Conservation (phyloP, 371 early-diverging fungal species). For the Syncephalastrum racemosum region DNA sequence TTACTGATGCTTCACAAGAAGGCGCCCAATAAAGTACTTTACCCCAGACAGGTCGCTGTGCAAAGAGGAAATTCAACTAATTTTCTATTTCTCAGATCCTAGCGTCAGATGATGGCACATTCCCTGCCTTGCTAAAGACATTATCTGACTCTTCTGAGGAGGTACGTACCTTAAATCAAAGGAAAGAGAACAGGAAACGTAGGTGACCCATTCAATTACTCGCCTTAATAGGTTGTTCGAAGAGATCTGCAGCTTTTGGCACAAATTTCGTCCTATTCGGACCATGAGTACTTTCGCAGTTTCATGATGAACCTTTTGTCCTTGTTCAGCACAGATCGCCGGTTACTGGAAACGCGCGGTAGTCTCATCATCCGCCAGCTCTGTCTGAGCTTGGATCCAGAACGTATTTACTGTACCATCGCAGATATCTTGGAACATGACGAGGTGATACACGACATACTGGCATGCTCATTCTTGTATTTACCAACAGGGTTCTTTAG, state of each 20-base stretch:
- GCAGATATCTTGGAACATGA: slow-evolving; percentile 81
- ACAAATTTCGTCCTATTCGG: slow-evolving; percentile 80
- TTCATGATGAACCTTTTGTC: slow-evolving; percentile 81
- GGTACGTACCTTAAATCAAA: slow-evolving; percentile 28
- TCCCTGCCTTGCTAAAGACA: slow-evolving; percentile 78
- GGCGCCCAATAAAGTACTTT: slow-evolving; percentile 66
- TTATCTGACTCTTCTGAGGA: slow-evolving; percentile 91
- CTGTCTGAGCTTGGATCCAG: slow-evolving; percentile 80
- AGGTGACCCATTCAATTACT: neutral
- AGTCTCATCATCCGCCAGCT: slow-evolving; percentile 87
- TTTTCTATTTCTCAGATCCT: slow-evolving; percentile 39
- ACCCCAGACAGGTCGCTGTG: neutral
- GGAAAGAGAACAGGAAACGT: neutral
- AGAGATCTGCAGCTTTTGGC: slow-evolving; percentile 87
- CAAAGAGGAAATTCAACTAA: neutral
- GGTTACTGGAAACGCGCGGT: slow-evolving; percentile 82
- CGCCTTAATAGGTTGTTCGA: slow-evolving; percentile 71
- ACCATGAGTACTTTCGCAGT: slow-evolving; percentile 71
- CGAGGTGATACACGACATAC: slow-evolving; percentile 30
- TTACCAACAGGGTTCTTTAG: neutral
- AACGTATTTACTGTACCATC: slow-evolving; percentile 82
- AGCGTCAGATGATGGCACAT: slow-evolving; percentile 76
- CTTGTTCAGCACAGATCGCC: slow-evolving; percentile 80
- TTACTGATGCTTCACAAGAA: slow-evolving; percentile 90
- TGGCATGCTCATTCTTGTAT: no score